These are phyloP conservation scores for Geranomyces michiganensis DNA, from an alignment of 192 early-diverging fungal genomes.

Conservation along the genomic window DNA sequence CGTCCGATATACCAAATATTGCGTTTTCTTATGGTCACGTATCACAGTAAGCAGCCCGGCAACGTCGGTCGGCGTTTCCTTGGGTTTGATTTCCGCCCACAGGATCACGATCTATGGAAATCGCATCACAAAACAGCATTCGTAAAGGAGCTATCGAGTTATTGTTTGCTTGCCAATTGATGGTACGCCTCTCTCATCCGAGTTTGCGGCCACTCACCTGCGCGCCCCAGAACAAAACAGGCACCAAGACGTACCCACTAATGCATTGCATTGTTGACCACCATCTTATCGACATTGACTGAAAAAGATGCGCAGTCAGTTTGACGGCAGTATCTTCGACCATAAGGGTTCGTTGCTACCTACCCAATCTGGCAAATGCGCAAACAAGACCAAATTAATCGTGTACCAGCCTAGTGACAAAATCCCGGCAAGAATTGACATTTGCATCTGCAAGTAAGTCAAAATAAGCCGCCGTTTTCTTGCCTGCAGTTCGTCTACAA, in stretches of 20 bases:
- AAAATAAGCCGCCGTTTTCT: too few species aligned
- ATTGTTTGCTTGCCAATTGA: too few species aligned
- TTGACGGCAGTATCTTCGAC: too few species aligned
- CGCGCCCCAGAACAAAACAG: not conserved
- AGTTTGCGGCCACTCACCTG: not conserved
- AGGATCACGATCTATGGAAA: not conserved
- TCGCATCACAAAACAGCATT: too few species aligned
- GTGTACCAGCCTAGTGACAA: not conserved
- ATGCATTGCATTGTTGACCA: not conserved
- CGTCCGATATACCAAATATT: too few species aligned
- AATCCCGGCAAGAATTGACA: not conserved
- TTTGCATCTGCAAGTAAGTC: not conserved
- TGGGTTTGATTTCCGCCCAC: constrained; percentile 5
- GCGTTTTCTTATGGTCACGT: not conserved
- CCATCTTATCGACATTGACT: not conserved
- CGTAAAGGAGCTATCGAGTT: too few species aligned
- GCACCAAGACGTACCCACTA: not conserved
- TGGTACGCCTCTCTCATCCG: too few species aligned
- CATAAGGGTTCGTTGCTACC: too few species aligned
- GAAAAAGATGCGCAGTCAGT: too few species aligned
- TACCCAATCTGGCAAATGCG: not conserved
- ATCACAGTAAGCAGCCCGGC: not conserved
- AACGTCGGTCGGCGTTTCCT: not conserved
- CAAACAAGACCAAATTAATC: not conserved
- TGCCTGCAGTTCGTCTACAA: too few species aligned